Evolutionary conservation across 352 stramenopile genomes (phyloP).

Genomic region (Globisporangium splendens): DNA sequence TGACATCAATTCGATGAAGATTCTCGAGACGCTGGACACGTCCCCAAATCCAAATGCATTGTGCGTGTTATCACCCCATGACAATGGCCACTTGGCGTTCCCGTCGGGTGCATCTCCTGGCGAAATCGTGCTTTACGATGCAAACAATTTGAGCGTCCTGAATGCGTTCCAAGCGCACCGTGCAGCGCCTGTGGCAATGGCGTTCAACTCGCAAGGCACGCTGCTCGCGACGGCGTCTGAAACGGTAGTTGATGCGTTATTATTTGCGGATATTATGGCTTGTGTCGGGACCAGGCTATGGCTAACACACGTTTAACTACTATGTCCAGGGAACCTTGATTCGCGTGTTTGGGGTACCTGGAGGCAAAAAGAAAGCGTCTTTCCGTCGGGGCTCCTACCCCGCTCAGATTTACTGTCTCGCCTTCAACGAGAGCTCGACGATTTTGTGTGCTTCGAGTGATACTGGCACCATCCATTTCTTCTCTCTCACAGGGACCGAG

Average conservation of each 20-base stretch:
- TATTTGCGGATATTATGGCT: no score
- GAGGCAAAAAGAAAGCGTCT: slow-evolving; percentile 87
- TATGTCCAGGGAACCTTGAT: slow-evolving; percentile 92
- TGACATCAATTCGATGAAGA: slow-evolving; percentile 93
- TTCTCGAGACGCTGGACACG: slow-evolving; percentile 89
- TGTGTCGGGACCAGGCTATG: no score
- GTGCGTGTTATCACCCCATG: slow-evolving; percentile 81
- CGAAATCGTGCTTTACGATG: slow-evolving; percentile 91
- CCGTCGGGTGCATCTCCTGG: slow-evolving; percentile 75
- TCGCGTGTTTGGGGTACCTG: slow-evolving; percentile 95
- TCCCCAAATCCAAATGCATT: slow-evolving; percentile 83
- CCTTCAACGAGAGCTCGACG: slow-evolving; percentile 93
- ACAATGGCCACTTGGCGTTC: slow-evolving; percentile 85
- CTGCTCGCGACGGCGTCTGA: slow-evolving; percentile 89
- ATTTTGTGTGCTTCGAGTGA: slow-evolving; percentile 95
- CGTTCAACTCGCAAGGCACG: slow-evolving; percentile 84
- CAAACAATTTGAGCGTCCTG: slow-evolving; percentile 89
- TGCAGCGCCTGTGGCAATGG: slow-evolving; percentile 82
- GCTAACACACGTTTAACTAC: not conserved
- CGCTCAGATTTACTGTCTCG: slow-evolving; percentile 94
- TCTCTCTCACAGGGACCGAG: slow-evolving; percentile 77
- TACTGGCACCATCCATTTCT: slow-evolving; percentile 97
- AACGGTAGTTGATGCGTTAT: slow-evolving; percentile 44
- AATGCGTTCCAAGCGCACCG: slow-evolving; percentile 90
- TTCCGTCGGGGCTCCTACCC: slow-evolving; percentile 95